These are phyloP conservation scores for Entoloma clypeatum DNA, from an alignment of 1,284 basidiomycete genomes.

Conservation along the genomic window DNA sequence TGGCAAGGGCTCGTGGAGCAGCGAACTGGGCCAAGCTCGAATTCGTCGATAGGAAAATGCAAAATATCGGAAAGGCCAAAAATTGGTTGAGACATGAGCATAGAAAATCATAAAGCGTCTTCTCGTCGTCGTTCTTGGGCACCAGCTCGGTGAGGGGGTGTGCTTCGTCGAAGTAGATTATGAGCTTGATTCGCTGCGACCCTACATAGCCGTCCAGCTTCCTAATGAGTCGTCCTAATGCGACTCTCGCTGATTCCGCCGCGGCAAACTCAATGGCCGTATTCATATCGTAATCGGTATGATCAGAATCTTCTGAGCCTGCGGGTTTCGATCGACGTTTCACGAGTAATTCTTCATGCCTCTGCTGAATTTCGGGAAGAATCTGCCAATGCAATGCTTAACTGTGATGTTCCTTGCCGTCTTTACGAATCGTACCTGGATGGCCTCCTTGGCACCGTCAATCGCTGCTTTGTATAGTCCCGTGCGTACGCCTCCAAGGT, in stretches of 20 bases:
- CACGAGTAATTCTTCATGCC: constrained; percentile 1
- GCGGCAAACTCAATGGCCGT: constrained; percentile 2
- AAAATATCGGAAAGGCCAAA: background rate
- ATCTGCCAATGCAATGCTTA: constrained; percentile 4
- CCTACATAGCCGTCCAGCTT: background rate
- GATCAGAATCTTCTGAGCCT: background rate
- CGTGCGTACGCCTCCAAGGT: background rate
- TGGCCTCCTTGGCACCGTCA: background rate
- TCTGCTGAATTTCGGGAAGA: background rate
- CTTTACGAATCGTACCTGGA: background rate
- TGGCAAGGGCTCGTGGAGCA: background rate
- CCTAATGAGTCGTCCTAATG: background rate
- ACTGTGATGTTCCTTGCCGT: background rate
- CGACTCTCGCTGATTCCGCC: constrained; percentile 1
- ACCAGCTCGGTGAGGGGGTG: constrained; percentile 1
- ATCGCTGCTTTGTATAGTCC: constrained; percentile 2
- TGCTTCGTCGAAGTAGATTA: constrained; percentile 3
- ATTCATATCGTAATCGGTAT: background rate
- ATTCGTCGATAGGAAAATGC: background rate
- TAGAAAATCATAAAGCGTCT: constrained; percentile 2
- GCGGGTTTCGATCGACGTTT: background rate
- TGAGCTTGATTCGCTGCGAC: constrained; percentile 1
- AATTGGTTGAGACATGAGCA: constrained; percentile 2
- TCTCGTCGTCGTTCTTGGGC: constrained; percentile 2
- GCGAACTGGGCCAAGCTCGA: background rate